Evolutionary conservation across 306 rosid genomes (phyloP), one percentile per base, ranked within the genome.

Genomic region (Parietaria judaica): DNA sequence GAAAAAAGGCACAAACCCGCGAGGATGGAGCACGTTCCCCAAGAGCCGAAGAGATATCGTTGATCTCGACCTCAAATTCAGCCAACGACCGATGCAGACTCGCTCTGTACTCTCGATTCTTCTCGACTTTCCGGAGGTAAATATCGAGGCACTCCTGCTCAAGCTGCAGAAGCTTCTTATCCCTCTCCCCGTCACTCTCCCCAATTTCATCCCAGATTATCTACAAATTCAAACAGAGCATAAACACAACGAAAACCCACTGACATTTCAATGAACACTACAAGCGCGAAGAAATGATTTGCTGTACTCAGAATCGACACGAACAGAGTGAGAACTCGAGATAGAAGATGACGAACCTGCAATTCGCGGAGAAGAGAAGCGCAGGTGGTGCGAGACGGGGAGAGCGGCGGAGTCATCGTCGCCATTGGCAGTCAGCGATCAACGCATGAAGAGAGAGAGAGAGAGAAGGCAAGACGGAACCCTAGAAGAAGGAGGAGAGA

Each of bases 121-220:
- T 74, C 58, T 91, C 95, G 35, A 91, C 95, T 76, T 79, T 91
- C 63, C 67, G 78, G 17, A 84, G 80, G 75, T 91, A 91, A 54
- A 91, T 88, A 48, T 88, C 79, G 16, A 85, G 96, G 72, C 98
- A 91, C 51, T 88, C 96, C 71, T 88, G 89, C 86, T 91, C 95
- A 14, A 91, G 85, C 76, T 91, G 89, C 48, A 87, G 83, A 61
- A 91, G 96, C 95, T 75, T 83, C 72, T 66, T 74, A 72, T 91
- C 97, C 67, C 95, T 81, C 63, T 87, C 86, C 3, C 61, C 64
- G 14, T 91, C 86, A 70, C 76, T 72, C 68, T 91, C 98, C 61
- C 98, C 96, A 75, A 91, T 86, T 84, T 91, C 95, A 78, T 88
- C 89, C 98, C 98, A 91, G 77, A 91, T 74, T 31, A 73, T 70